Evolutionary conservation across 495 filamentous ascomycete genomes (phyloP), one percentile per base, ranked within the genome.

Genomic region (Chaetomidium leptoderma): DNA sequence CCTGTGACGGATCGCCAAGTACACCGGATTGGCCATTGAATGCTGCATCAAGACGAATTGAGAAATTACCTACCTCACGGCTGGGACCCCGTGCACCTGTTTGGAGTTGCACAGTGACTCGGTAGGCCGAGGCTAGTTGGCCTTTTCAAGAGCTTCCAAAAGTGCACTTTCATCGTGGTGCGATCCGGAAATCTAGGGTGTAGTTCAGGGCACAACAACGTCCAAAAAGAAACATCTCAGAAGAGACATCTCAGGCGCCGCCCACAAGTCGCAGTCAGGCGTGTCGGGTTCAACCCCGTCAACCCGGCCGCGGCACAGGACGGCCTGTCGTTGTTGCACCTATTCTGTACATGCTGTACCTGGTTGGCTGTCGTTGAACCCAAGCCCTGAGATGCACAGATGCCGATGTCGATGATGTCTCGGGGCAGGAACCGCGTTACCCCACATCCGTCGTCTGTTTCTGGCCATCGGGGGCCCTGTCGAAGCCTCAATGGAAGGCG

Each of bases 221-320:
- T 7, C 44, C 11, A n/a, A 40, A 6, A 30, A 4, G 27, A 11
- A 29, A 17, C 24, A 47, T n/a, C n/a, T n/a, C n/a, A n/a, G n/a
- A n/a, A n/a, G n/a, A n/a, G n/a, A n/a, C n/a, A n/a, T n/a, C n/a
- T n/a, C n/a, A n/a, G n/a, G n/a, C n/a, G n/a, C n/a, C n/a, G n/a
- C n/a, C n/a, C n/a, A n/a, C n/a, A n/a, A n/a, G n/a, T 26, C 17
- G 13, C 2, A 2, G 45, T 44, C 2, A 24, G 13, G 27, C 11
- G n/a, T 37, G 13, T 55, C 59, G 59, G 55, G 55, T 50, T 21
- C 47, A 24, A 29, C 44, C 55, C 60, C 48, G 61, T 57, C 54
- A 45, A 52, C 57, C 61, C 61, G 61, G 53, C 42, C 24, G 40
- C 32, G 32, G 32, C 32, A 6, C 32, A 11, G n/a, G 36, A 17